Percentiles rank a stretch among this genome's conserved stretches.
These are phyloP conservation scores for Pseudogymnoascus sp. DNA, from an alignment of 2,329 filamentous ascomycete species.

Conservation along the genomic window DNA sequence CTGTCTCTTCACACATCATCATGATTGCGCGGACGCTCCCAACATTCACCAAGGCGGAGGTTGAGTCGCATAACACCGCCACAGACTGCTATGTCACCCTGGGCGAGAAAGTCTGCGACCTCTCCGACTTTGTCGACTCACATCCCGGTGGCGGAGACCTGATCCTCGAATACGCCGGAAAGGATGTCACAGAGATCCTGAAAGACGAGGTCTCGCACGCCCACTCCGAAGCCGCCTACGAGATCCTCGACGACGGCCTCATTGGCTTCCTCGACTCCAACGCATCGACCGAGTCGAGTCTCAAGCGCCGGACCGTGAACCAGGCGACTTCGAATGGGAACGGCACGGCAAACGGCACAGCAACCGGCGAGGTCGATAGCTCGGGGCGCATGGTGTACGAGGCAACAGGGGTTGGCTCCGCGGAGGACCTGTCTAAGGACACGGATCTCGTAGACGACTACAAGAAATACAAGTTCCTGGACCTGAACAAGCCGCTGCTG, in stretches of 20 bases:
- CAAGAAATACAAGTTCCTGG: conserved; percentile 87
- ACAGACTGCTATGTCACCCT: conserved; percentile 91
- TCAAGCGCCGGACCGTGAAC: conserved; percentile 28
- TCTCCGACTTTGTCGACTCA: conserved; percentile 82
- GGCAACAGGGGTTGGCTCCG: conserved; percentile 78
- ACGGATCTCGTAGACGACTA: conserved; percentile 72
- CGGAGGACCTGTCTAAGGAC: conserved; percentile 77
- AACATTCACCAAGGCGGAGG: conserved; percentile 71
- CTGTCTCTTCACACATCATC: conserved; percentile 7
- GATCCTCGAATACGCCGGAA: conserved; percentile 81
- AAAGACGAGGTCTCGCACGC: conserved; percentile 73
- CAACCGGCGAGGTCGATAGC: conserved; percentile 33
- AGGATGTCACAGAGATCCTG: conserved; percentile 76
- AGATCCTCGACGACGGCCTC: conserved; percentile 80
- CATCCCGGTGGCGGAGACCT: conserved; percentile 87
- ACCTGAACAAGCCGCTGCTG: conserved; percentile 76
- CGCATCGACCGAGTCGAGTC: conserved; percentile 28
- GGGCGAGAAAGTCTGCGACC: conserved; percentile 85
- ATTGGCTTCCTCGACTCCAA: conserved; percentile 69
- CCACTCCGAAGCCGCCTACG: conserved; percentile 91
- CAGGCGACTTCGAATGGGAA: conserved; percentile 37
- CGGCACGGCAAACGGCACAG: conserved; percentile 24
- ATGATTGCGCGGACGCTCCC: conserved; percentile 82
- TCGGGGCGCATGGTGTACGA: conserved; percentile 38
- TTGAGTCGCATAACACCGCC: conserved; percentile 68